Evolutionary conservation across 257 asterid genomes (phyloP).

Genomic region (Apocynum venetum): DNA sequence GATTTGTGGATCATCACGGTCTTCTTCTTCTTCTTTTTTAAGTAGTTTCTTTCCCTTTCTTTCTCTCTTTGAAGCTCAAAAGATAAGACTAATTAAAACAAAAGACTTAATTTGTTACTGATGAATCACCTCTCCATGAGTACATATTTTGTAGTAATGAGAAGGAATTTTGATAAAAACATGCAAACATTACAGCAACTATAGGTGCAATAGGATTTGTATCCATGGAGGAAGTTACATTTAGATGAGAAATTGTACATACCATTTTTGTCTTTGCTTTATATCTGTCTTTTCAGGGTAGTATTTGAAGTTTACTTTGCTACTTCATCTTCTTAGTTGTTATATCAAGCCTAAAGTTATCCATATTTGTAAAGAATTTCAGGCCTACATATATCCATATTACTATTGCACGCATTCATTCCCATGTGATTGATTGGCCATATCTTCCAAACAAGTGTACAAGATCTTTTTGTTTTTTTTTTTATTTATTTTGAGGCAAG

Average conservation of each 20-base stretch:
- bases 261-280: background rate
- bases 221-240: no score
- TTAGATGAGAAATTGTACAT: background rate
- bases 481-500: background rate
- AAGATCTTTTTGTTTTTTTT: conserved; percentile 27
- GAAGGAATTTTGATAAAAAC: background rate
- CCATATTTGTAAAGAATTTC: background rate
- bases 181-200: background rate
- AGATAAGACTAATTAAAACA: background rate
- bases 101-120: no score
- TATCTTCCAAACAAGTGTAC: conserved; percentile 21
- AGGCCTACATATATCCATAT: background rate
- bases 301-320: conserved; percentile 21
- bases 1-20: background rate
- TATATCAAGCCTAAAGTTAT: conserved; percentile 9
- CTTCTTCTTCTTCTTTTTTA: background rate
- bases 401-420: conserved; percentile 10
- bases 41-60: background rate
- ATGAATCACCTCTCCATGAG: background rate
- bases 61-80: background rate
- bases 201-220: no score
- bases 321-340: conserved; percentile 8
- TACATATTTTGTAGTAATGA: background rate
- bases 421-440: conserved; percentile 48
- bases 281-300: background rate